A percentile compares a stretch with the other conserved stretches of the same genome.
These are phyloP conservation scores for Sphaerostilbella broomeana DNA, from an alignment of 2,329 filamentous ascomycete genomes.

Conservation along the genomic window DNA sequence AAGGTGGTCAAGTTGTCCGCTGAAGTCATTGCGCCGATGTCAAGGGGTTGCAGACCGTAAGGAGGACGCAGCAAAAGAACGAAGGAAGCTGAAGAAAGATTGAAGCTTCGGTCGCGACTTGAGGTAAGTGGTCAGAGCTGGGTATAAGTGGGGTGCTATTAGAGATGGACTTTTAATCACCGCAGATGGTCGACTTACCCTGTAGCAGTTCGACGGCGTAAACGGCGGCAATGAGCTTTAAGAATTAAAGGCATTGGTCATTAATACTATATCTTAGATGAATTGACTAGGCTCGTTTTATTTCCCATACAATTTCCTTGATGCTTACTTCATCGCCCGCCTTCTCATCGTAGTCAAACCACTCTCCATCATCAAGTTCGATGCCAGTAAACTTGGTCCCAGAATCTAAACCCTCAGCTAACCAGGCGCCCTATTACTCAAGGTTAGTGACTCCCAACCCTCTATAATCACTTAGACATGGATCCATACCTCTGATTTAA, in stretches of 20 bases:
- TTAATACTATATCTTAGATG: background rate
- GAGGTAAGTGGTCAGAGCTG: too few species aligned
- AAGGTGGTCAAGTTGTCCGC: constrained; percentile 24
- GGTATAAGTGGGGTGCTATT: background rate
- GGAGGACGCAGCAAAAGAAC: background rate
- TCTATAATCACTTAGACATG: background rate
- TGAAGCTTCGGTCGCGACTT: too few species aligned
- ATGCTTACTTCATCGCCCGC: constrained; percentile 85
- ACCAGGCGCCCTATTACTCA: constrained; percentile 69
- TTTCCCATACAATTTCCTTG: constrained; percentile 81
- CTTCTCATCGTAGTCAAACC: constrained; percentile 98
- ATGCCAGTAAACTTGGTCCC: constrained; percentile 74
- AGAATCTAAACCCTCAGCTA: constrained; percentile 75
- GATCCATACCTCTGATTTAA: constrained; percentile 69
- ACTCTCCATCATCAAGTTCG: constrained; percentile 83
- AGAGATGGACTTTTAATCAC: background rate
- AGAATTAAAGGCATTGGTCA: background rate
- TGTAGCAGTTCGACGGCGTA: background rate
- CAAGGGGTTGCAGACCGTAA: too few species aligned
- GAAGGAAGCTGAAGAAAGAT: constrained; percentile 1
- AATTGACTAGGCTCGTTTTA: constrained; percentile 64
- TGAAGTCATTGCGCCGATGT: constrained; percentile 16
- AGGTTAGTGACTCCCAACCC: background rate
- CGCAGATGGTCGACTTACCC: background rate
- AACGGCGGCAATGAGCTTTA: too few species aligned